Conservation (phyloP, 805 yeast genomes). For the Starmerella roubikii region DNA sequence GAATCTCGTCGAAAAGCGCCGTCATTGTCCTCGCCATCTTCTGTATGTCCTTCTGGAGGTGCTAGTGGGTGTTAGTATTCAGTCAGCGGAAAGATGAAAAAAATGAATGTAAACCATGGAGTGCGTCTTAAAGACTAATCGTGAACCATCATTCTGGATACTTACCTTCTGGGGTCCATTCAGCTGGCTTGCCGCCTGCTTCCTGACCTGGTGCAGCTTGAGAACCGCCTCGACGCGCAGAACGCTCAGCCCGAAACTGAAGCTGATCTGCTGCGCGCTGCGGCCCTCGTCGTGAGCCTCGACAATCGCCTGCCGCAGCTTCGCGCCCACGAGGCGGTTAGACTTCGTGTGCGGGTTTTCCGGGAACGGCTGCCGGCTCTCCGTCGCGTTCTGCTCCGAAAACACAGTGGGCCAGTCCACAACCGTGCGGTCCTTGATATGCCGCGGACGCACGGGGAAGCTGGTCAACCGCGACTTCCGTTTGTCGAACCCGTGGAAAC, state of each 20-base stretch:
- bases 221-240: conserved; percentile 84
- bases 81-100: conserved; percentile 16
- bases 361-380: conserved; percentile 58
- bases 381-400: conserved; percentile 10
- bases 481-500: conserved; percentile 54
- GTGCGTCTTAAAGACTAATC: conserved; percentile 72
- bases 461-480: conserved; percentile 28
- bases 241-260: conserved; percentile 63
- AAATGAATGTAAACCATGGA: conserved; percentile 35
- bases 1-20: conserved; percentile 60
- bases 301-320: conserved; percentile 47
- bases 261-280: conserved; percentile 61
- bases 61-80: conserved; percentile 13
- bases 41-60: conserved; percentile 41
- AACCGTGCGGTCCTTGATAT: conserved; percentile 14
- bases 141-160: conserved; percentile 37
- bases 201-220: conserved; percentile 52
- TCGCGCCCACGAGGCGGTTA: conserved; percentile 43
- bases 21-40: conserved; percentile 51
- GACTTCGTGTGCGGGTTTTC: conserved; percentile 56
- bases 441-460: conserved; percentile 24
- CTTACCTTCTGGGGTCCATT: conserved; percentile 35
- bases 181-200: conserved; percentile 33
- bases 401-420: conserved; percentile 24
- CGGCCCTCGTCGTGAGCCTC: conserved; percentile 41